These are phyloP conservation scores for Fusarium odoratissimum DNA, from an alignment of 2,329 filamentous ascomycete species.

Conservation along the genomic window DNA sequence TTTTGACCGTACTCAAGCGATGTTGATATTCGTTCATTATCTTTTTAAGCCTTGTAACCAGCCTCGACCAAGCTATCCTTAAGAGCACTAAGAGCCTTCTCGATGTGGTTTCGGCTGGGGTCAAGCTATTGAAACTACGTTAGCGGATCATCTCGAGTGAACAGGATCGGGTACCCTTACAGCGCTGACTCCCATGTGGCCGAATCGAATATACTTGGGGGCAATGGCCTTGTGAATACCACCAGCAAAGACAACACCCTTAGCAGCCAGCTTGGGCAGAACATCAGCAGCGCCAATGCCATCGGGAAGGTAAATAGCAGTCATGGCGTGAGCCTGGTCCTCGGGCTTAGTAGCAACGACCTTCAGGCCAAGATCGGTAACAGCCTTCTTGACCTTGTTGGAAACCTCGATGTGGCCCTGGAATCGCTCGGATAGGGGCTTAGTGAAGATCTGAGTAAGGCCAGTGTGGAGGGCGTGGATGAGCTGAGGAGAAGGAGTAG, in stretches of 20 bases:
- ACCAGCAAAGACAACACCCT: constrained; percentile 92
- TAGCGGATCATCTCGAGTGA: constrained; percentile 28
- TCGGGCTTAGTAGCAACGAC: constrained; percentile 87
- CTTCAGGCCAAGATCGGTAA: constrained; percentile 84
- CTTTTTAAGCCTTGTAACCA: constrained; percentile 64
- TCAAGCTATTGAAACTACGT: constrained; percentile 66
- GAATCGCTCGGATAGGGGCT: constrained; percentile 84
- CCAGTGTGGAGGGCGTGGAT: constrained; percentile 92
- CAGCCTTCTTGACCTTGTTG: constrained; percentile 85
- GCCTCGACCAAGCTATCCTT: constrained; percentile 80
- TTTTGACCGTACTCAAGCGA: background rate
- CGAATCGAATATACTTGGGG: constrained; percentile 92
- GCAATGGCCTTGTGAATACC: constrained; percentile 97
- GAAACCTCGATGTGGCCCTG: constrained; percentile 82
- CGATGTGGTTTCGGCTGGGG: constrained; percentile 81
- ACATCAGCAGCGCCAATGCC: constrained; percentile 83
- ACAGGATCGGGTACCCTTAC: constrained; percentile 57
- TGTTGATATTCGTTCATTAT: background rate
- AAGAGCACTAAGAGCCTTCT: constrained; percentile 83
- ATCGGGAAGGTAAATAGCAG: constrained; percentile 94
- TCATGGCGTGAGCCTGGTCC: constrained; percentile 97
- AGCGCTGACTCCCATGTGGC: constrained; percentile 96
- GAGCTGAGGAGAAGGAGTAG: constrained; percentile 93
- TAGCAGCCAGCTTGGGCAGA: constrained; percentile 84
- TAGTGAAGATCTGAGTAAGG: constrained; percentile 85